Evolutionary conservation across 2,329 filamentous ascomycete species (phyloP), one percentile per base, ranked within the genome.

Genomic region (Acrocalymma vagum): DNA sequence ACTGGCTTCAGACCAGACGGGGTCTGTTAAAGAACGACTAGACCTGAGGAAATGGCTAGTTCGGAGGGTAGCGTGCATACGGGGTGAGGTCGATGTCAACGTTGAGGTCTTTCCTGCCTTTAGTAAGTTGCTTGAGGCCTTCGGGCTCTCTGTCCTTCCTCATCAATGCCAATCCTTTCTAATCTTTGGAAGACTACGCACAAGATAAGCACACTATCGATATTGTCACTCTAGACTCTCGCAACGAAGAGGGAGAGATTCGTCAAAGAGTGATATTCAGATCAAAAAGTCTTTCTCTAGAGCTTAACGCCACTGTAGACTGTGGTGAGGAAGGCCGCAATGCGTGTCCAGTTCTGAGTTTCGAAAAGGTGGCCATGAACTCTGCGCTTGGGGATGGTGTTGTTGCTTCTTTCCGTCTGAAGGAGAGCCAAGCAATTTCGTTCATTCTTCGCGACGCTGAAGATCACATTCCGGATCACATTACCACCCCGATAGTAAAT

Each of bases 31-130:
- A 5, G 58, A 63, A 16, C 52, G 60, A 14, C 34, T 51, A 3
- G 59, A 62, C 43, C 73, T 90, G 47, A 87, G 87, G 72, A 81
- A 81, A 62, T 87, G 84, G 86, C 72, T 90, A 17, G 81, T 90
- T 14, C 76, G 87, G 32, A 79, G 87, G 38, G 81, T 88, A 1
- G 86, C 90, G 62, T 90, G 87, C 55, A 83, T 88, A 53, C 80
- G 87, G 29, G 87, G 87, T 11, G 69, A 72, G 1, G 75, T 90
- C 60, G 78, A 82, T 31, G 71, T 90, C 16, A 78, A 87, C 30
- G 73, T 90, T 7, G 85, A 90, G 51, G 73, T 90, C 9, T 89
- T 89, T 51, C 87, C 87, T 25, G 63, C 62, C 6, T 66, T 69
- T 39, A 69, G 53, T 56, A 29, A 37, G 47, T 53, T 9, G 8